A percentile compares a stretch with the other conserved stretches of the same genome.
These are phyloP conservation scores for Beta corolliflora DNA, from an alignment of 179 eudicot species.

Conservation along the genomic window DNA sequence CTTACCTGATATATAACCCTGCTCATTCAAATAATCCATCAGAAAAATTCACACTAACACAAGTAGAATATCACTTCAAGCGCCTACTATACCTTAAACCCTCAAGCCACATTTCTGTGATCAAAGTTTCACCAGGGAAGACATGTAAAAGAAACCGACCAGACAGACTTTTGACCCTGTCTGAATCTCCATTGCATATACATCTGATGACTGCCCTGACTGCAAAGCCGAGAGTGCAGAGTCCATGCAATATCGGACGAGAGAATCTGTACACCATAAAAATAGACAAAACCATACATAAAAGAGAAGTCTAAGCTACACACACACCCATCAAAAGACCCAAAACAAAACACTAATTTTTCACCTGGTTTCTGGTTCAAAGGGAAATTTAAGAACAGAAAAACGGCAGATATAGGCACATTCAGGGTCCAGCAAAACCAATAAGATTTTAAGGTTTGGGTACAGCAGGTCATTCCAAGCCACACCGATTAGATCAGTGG, in stretches of 20 bases:
- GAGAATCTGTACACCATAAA: conserved; percentile 48
- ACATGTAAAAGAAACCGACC: conserved; percentile 83
- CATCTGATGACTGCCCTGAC: conserved; percentile 69
- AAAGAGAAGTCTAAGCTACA: neutral
- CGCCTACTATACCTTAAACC: conserved; percentile 55
- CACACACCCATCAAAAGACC: too few species aligned
- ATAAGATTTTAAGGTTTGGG: neutral
- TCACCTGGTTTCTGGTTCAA: neutral
- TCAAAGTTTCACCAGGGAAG: conserved; percentile 85
- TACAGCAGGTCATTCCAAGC: neutral
- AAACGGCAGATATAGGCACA: neutral
- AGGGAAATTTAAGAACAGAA: neutral
- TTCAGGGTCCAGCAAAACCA: neutral
- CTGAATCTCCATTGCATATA: conserved; percentile 73
- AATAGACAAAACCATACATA: neutral
- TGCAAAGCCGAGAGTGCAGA: conserved; percentile 93
- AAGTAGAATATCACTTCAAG: neutral
- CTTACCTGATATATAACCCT: conserved; percentile 86
- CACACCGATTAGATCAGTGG: neutral
- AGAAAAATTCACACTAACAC: neutral
- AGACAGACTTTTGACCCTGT: conserved; percentile 66
- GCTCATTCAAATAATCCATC: conserved; percentile 30
- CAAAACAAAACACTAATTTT: neutral
- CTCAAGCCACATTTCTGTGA: conserved; percentile 95
- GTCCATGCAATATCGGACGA: conserved; percentile 93